Evolutionary conservation across 2,329 filamentous ascomycete species (phyloP), one percentile per base, ranked within the genome.

Genomic region (Fusarium armeniacum): DNA sequence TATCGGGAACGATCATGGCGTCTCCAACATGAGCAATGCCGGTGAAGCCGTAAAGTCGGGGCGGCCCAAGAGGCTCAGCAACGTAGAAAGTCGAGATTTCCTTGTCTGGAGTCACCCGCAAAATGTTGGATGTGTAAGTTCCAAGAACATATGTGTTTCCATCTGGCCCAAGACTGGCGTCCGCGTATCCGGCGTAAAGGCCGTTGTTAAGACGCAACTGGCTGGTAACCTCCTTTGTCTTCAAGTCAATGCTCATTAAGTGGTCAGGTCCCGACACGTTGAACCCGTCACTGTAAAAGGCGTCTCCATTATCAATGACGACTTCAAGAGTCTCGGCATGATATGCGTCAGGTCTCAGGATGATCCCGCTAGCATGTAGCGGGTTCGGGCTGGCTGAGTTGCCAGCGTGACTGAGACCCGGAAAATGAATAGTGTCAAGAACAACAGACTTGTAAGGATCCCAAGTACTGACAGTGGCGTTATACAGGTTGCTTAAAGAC

Each of bases 401-500:
- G 1, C 46, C 46, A 24, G 46, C 6, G 33, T 50, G 46, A 2
- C 46, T 50, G 3, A 50, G 46, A 10, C 46, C 46, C 4, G 46
- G 46, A 3, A 50, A 50, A 6, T 50, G 7, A n/a, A 36, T 50
- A 5, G 46, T 50, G 22, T 50, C 46, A 2, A 50, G 46, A 36
- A 50, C 46, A 2, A 36, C 32, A 9, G 32, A 35, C 9, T 26
- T 50, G 3, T 50, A 50, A 12, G 46, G 46, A n/a, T 50, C 46
- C 32, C 33, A 50, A 50, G 46, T 50, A 35, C 46, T 50, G 11
- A 50, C 46, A 9, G 46, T 50, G 11, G 46, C 46, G 22, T 50
- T 50, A 16, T 50, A 50, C 1, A 50, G 16, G 16, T 50, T 50
- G 32, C 46, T 50, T 12, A 1, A 50, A 15, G 8, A n/a, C 16